Evolutionary conservation across 768 basidiomycete genomes (phyloP).

Genomic region (Kwoniella bestiolae): DNA sequence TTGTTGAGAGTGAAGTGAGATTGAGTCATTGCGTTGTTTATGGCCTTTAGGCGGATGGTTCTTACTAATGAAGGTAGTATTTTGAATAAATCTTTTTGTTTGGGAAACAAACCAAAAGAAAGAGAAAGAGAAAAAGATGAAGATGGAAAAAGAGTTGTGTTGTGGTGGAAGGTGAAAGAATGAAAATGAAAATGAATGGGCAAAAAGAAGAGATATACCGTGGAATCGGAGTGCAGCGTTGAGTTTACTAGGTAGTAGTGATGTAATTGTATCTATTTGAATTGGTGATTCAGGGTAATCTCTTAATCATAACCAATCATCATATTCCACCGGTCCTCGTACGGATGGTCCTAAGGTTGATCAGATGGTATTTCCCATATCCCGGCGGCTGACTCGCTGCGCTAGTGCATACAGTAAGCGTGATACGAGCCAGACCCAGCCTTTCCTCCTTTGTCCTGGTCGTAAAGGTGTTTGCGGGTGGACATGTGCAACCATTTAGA

Average conservation of each 20-base stretch:
- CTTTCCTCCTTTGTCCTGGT: too few species aligned
- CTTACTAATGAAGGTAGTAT: conserved; percentile 28
- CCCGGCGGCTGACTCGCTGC: not conserved
- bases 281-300: conserved; percentile 7
- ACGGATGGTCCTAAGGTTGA: not conserved
- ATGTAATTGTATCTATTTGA: not conserved
- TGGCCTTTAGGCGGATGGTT: conserved; percentile 13
- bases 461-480: too few species aligned
- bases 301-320: not conserved
- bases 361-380: not conserved
- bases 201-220: conserved; percentile 1
- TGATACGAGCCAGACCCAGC: too few species aligned
- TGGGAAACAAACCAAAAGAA: conserved; percentile 13
- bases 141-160: not conserved
- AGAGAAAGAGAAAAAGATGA: conserved; percentile 10
- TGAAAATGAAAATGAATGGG: not conserved
- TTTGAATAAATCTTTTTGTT: conserved; percentile 9
- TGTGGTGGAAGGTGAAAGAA: conserved; percentile 5
- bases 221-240: conserved; percentile 4
- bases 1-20: conserved; percentile 55
- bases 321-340: not conserved
- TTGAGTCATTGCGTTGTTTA: conserved; percentile 35
- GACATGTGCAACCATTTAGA: too few species aligned
- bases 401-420: not conserved
- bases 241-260: not conserved